Evolutionary conservation across 2,329 filamentous ascomycete genomes (phyloP), one percentile per base, ranked within the genome.

Genomic region (Ascochyta rabiei): DNA sequence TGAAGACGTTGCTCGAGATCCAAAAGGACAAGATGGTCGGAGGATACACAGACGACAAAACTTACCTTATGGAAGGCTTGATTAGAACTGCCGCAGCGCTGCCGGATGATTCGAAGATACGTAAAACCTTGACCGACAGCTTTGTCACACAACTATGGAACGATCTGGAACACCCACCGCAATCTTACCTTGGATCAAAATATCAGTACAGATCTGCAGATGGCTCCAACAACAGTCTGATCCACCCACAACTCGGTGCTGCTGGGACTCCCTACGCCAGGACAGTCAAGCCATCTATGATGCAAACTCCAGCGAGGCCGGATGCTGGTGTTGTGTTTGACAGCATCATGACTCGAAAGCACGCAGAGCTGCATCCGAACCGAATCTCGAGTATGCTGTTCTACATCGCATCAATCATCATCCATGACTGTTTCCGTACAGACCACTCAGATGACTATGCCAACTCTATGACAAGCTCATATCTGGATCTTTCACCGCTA

Each of bases 371-470:
- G 49, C 89, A 91, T 68, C 86, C 87, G 0, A 88, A 88, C 45
- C 83, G 85, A n/a, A 86, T 92, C 35, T 91, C 88, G 0, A 88
- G 86, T 63, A 85, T 91, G 76, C 77, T 93, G 15, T 91, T 90
- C 71, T 91, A 91, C 61, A 78, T 90, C 38, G 89, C 89, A 0
- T 85, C 87, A 6, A 88, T 93, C 64, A 82, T 82, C 64, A 82
- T 81, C 42, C 75, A 79, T 75, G 86, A 88, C 65, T 76, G 87
- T 44, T 90, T 90, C 74, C 81, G 84, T 33, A 89, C 87, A 1
- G 84, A 84, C 62, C 83, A 85, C 23, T 46, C 46, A 2, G 77
- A 77, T 5, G 86, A 91, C 69, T 82, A 80, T 66, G 84, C 83
- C 51, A 84, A 83, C 50, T 88, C 85, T 0, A 78, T 85, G 58